These are phyloP conservation scores for Talaromyces amestolkiae DNA, from an alignment of 2,329 filamentous ascomycete species.

Conservation along the genomic window DNA sequence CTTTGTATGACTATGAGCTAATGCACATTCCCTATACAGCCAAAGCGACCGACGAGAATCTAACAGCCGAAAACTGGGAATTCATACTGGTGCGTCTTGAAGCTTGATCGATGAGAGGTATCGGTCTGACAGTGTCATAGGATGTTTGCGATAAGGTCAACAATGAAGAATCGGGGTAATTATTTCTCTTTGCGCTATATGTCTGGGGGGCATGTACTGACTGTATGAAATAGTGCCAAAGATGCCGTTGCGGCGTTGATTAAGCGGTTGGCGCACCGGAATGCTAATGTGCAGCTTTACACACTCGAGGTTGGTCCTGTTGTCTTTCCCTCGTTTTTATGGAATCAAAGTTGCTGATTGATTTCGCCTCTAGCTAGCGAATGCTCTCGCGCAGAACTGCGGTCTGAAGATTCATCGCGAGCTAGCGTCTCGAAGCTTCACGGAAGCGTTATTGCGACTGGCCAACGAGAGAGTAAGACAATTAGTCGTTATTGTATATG, in stretches of 20 bases:
- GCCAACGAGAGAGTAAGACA: conserved; percentile 71
- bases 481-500: neutral
- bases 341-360: neutral
- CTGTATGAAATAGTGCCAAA: conserved; percentile 56
- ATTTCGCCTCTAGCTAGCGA: conserved; percentile 63
- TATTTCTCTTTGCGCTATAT: neutral
- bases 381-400: conserved; percentile 89
- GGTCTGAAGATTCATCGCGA: conserved; percentile 83
- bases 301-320: conserved; percentile 68
- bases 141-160: conserved; percentile 61
- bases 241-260: conserved; percentile 87
- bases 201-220: conserved; percentile 22
- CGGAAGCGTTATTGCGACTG: conserved; percentile 84
- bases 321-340: neutral
- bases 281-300: conserved; percentile 94
- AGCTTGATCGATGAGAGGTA: neutral
- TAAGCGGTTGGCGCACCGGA: conserved; percentile 85
- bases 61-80: conserved; percentile 81
- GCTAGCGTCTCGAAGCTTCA: conserved; percentile 86
- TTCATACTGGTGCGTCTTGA: conserved; percentile 57
- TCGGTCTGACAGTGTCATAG: conserved; percentile 32
- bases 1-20: neutral
- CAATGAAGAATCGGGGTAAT: conserved; percentile 49
- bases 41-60: conserved; percentile 94
- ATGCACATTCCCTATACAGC: conserved; percentile 42